Evolutionary conservation across 306 rosid genomes (phyloP).

Genomic region (Quercus variabilis): DNA sequence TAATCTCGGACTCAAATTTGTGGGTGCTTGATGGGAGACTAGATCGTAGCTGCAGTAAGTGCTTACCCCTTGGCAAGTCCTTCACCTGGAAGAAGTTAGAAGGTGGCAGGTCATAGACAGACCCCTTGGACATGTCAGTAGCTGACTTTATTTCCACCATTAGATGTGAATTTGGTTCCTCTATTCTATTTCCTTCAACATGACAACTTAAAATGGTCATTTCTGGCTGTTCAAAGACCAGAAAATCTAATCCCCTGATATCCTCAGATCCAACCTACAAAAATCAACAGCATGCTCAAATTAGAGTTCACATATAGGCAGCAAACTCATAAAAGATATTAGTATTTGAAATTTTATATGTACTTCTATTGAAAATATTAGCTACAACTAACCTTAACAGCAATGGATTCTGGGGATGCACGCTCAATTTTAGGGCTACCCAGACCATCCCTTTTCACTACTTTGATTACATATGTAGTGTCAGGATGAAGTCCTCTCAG

Average conservation of each 20-base stretch:
- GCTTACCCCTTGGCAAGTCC: slow-evolving; percentile 78
- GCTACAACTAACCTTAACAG: slow-evolving; percentile 54
- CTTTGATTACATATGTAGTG: slow-evolving; percentile 65
- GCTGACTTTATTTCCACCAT: slow-evolving; percentile 88
- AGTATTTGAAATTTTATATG: not conserved
- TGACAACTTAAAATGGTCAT: slow-evolving; percentile 87
- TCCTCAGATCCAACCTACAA: slow-evolving; percentile 82
- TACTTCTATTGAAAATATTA: not conserved
- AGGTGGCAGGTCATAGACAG: slow-evolving; percentile 78
- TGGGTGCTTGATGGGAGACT: slow-evolving; percentile 58
- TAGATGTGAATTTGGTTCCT: slow-evolving; percentile 62
- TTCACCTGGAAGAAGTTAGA: slow-evolving; percentile 96
- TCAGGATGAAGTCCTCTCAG: slow-evolving; percentile 95
- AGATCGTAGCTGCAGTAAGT: slow-evolving; percentile 76
- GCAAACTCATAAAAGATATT: slow-evolving; percentile 19
- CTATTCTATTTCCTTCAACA: slow-evolving; percentile 78
- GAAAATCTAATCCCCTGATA: slow-evolving; percentile 75
- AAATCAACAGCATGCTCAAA: slow-evolving; percentile 19
- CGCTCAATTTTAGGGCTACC: slow-evolving; percentile 71
- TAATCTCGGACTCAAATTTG: slow-evolving; percentile 74
- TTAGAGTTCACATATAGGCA: slow-evolving; percentile 18
- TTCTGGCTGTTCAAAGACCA: slow-evolving; percentile 95
- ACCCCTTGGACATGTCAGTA: slow-evolving; percentile 56
- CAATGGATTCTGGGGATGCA: slow-evolving; percentile 77
- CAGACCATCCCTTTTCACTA: slow-evolving; percentile 56